Percentiles rank a stretch among this genome's conserved stretches.
phyloP scores from a whole-genome alignment of 1,284 basidiomycete species.

The Trichosporon asahii region DNA sequence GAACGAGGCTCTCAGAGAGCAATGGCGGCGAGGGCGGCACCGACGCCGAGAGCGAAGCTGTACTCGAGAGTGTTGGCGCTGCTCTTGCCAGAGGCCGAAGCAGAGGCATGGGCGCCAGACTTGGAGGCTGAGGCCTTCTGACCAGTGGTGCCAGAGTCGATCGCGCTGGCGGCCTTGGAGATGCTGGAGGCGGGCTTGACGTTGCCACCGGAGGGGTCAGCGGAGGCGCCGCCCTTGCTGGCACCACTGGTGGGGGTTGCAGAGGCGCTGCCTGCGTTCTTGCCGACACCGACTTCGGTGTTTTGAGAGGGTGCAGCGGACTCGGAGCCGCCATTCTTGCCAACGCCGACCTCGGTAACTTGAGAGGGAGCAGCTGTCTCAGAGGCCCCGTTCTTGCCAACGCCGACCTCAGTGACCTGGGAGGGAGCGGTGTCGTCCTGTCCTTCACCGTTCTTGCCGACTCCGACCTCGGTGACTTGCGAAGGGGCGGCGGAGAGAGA shows the following conservation, averaged over 20 bases:
- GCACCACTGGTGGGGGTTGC: not conserved
- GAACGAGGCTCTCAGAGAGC: not conserved
- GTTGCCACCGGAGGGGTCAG: not conserved
- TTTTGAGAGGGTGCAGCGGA: no score
- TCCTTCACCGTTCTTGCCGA: not conserved
- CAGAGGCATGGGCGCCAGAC: not conserved
- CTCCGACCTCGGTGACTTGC: not conserved
- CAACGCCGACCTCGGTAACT: not conserved
- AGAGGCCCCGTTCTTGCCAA: not conserved
- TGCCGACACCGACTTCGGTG: no score
- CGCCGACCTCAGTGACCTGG: not conserved
- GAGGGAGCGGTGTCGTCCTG: not conserved
- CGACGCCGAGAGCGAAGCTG: not conserved
- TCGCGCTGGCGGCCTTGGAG: not conserved
- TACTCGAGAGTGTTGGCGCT: not conserved
- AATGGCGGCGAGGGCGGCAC: not conserved
- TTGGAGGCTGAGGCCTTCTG: not conserved
- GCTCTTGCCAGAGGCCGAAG: not conserved
- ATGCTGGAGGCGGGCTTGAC: not conserved
- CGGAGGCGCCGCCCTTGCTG: not conserved
- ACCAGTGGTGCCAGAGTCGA: not conserved
- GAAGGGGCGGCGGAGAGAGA: not conserved
- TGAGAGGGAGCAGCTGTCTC: not conserved
- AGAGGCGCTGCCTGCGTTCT: no score
- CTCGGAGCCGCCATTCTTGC: not conserved